Conservation (phyloP, 257 asterid genomes). For the Capsicum pubescens region DNA sequence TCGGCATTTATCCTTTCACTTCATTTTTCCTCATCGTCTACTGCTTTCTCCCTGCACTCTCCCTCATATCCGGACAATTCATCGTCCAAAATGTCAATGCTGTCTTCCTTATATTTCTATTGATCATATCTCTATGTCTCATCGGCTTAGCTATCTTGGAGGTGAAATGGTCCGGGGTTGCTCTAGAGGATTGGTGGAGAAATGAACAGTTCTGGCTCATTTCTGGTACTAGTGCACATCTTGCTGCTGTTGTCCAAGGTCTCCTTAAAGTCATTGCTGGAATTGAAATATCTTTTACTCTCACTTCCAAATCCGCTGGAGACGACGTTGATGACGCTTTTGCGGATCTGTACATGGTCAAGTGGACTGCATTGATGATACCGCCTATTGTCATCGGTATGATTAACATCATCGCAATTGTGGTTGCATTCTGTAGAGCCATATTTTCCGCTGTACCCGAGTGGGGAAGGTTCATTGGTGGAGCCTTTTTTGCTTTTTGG, state of each 20-base stretch:
- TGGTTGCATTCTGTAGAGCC: conserved; percentile 43
- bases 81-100: conserved; percentile 44
- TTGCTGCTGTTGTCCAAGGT: conserved; percentile 55
- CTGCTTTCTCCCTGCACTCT: conserved; percentile 55
- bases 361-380: conserved; percentile 52
- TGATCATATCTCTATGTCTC: conserved; percentile 43
- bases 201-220: conserved; percentile 59
- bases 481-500: conserved; percentile 56
- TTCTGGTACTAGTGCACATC: conserved; percentile 52
- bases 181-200: conserved; percentile 53
- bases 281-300: conserved; percentile 51
- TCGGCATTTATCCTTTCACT: conserved; percentile 53
- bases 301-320: conserved; percentile 48
- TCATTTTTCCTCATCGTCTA: conserved; percentile 47
- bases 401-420: conserved; percentile 46
- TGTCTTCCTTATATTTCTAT: conserved; percentile 42
- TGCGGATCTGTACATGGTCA: conserved; percentile 46
- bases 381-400: conserved; percentile 51
- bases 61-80: conserved; percentile 52
- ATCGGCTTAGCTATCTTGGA: conserved; percentile 45
- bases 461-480: conserved; percentile 50
- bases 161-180: conserved; percentile 54
- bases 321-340: conserved; percentile 45
- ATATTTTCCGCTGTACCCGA: conserved; percentile 40
- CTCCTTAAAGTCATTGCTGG: conserved; percentile 54